Conservation (phyloP, 2,329 filamentous ascomycete species). For the Alternaria sp. region DNA sequence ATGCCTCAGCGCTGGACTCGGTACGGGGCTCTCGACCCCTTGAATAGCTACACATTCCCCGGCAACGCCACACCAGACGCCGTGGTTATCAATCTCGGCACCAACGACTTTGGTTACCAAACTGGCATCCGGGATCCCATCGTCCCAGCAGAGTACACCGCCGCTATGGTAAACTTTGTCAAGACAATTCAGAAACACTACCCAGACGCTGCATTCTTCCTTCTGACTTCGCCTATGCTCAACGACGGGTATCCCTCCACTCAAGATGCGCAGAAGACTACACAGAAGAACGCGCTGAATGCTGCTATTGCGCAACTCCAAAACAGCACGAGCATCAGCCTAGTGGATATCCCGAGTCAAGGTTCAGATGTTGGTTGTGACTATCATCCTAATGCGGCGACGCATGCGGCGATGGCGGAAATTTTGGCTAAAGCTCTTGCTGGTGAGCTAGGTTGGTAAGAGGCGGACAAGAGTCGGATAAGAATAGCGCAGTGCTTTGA, state of each 20-base stretch:
- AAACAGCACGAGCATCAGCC: slow-evolving; percentile 42
- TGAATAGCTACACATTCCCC: slow-evolving; percentile 53
- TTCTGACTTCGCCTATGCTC: slow-evolving; percentile 55
- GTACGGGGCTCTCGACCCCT: slow-evolving; percentile 54
- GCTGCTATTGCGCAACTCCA: slow-evolving; percentile 44
- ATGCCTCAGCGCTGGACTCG: slow-evolving; percentile 56
- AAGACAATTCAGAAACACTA: slow-evolving; percentile 49
- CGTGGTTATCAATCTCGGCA: slow-evolving; percentile 57
- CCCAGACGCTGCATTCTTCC: slow-evolving; percentile 50
- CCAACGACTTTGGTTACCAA: slow-evolving; percentile 55
- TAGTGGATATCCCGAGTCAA: slow-evolving; percentile 57
- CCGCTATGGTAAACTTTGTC: slow-evolving; percentile 42
- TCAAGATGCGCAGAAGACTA: slow-evolving; percentile 50
- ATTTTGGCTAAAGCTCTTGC: slow-evolving; percentile 34
- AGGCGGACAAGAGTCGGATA: not conserved
- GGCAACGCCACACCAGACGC: slow-evolving; percentile 43
- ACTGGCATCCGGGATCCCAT: slow-evolving; percentile 22
- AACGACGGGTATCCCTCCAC: slow-evolving; percentile 50
- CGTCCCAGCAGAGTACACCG: slow-evolving; percentile 19
- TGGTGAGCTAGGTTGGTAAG: slow-evolving; percentile 28
- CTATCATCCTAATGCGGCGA: slow-evolving; percentile 55
- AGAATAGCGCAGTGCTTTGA: not conserved
- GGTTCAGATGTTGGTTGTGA: slow-evolving; percentile 55
- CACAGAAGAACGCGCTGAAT: slow-evolving; percentile 48
- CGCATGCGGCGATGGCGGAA: slow-evolving; percentile 44